Conservation (phyloP, 2,329 filamentous ascomycete genomes). For the Neoascochyta sp. region DNA sequence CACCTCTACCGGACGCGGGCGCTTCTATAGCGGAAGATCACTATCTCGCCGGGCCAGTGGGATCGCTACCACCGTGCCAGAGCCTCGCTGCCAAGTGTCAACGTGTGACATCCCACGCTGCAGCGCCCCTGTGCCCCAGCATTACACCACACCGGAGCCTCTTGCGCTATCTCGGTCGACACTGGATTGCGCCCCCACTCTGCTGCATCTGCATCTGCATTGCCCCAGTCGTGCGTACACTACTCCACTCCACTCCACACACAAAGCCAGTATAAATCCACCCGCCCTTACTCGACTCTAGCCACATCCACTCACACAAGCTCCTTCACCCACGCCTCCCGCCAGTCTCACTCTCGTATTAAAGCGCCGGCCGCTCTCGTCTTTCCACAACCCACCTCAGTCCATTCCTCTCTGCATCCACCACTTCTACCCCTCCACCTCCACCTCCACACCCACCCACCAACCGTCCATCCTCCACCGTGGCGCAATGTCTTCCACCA, state of each 20-base stretch:
- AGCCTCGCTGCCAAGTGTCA: constrained; percentile 18
- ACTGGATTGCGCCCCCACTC: constrained; percentile 3
- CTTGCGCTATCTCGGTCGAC: constrained; percentile 8
- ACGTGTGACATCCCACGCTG: constrained; percentile 29
- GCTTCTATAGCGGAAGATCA: constrained; percentile 16
- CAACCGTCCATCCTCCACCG: constrained; percentile 13
- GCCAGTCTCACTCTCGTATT: constrained; percentile 11
- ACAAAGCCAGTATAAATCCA: constrained; percentile 16
- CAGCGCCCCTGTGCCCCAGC: constrained; percentile 13
- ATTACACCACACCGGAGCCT: constrained; percentile 10
- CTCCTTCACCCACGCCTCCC: constrained; percentile 21
- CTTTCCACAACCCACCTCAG: constrained; percentile 4
- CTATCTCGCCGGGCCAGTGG: constrained; percentile 16
- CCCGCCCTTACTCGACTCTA: constrained; percentile 9
- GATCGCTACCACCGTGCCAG: constrained; percentile 11
- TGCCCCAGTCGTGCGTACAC: constrained; percentile 9
- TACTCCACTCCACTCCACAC: constrained; percentile 6
- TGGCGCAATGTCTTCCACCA: constrained; percentile 35
- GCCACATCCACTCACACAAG: constrained; percentile 18
- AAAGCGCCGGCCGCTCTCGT: constrained; percentile 11
- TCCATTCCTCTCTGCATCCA: constrained; percentile 5
- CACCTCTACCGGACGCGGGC: constrained; percentile 8
- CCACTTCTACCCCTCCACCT: constrained; percentile 1
- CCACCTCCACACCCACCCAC: constrained; percentile 5
- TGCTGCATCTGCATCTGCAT: constrained; percentile 9